Base-by-base conservation (phyloP, 225 moss, liverwort and hornwort genomes). In the Pseudoscleropodium purum region DNA sequence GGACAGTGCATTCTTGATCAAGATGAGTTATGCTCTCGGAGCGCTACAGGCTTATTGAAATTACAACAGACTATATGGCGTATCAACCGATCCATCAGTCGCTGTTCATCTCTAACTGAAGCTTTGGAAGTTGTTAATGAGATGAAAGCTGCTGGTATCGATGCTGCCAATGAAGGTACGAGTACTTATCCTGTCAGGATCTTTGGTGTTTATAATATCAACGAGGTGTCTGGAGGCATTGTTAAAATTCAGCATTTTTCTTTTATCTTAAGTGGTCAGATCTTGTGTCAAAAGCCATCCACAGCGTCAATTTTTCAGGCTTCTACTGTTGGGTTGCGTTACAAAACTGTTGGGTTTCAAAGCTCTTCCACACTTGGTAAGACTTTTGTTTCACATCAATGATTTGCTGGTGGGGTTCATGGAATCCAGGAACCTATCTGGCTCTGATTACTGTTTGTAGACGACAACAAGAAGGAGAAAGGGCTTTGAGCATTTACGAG, bases 11-110 rank as follows among this genome's bases (percentile, higher is more conserved):
- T 96, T 91, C 93, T 97, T 93, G 97, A 97, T 87, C 93, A 94
- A 90, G 95, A 96, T 91, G 97, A 96, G 90, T 94, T 97, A 91
- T 97, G 96, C 92, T 95, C 93, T 87, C 95, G 96, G 91, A 95
- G 95, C 87, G 93, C 96, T 90, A 90, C 92, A 89, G 96, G 97
- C 85, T 93, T 96, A 91, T 93, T 97, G 92, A 94, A 96, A 94
- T 92, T 97, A 90, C 96, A 97, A 94, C 94, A 95, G 87, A 98
- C 96, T 62, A 98, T 98, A 90, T 97, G 97, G 97, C 95, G 95
- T 79, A 96, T 98, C 87, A 98, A 98, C 87, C 96, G 95, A 91
- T 95, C 96, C 70, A 98, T 98, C 69, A 91, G 94, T 91, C 95
- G 94, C 30, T 96, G 96, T 89, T 94, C 96, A 75, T 98, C 97